Base-by-base conservation (phyloP, 129 eudicot species). In the Pulicaria dysenterica region DNA sequence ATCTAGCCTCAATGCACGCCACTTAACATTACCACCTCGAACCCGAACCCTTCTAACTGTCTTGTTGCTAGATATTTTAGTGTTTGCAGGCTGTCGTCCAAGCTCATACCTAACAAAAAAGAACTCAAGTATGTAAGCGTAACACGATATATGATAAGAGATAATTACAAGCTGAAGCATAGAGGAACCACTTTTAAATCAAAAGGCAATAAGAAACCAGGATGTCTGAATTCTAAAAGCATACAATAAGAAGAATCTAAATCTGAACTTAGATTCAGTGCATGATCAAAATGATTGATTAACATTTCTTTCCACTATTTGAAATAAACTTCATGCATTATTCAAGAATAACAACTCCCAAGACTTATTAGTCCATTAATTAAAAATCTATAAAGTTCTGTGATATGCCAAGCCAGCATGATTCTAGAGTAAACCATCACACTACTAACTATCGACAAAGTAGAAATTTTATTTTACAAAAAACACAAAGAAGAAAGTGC, bases 1-100 rank as follows among this genome's bases (percentile, higher is more conserved):
- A 54, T 90, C 96, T 77, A 90, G 74, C 81, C 91, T 84, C 86
- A 90, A 71, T 0, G 96, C 96, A 73, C 96, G 88, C 94, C 94
- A 87, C 71, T 89, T 89, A 64, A 89, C 93, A 65, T 86, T 89
- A 3, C 96, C 96, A 48, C 96, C 93, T 16, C 96, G 69, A 43
- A 84, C 88, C 49, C 96, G 73, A 3, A 90, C 83, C 76, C 96
- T 83, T 45, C 94, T 45, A 49, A 90, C 96, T 3, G 96, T 90
- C 87, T 90, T 90, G 77, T 83, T 77, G 73, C 83, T 87, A 0
- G 94, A 79, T 24, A 90, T 68, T 78, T 87, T 90, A 3, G 96
- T 90, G 87, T 81, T 90, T 3, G 91, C 91, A 0, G 94, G 89
- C 57, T 87, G 96, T 39, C 96, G 79, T 38, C 96, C 94, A 2